Evolutionary conservation across 768 basidiomycete species (phyloP).

Genomic region (Kwoniella pini): DNA sequence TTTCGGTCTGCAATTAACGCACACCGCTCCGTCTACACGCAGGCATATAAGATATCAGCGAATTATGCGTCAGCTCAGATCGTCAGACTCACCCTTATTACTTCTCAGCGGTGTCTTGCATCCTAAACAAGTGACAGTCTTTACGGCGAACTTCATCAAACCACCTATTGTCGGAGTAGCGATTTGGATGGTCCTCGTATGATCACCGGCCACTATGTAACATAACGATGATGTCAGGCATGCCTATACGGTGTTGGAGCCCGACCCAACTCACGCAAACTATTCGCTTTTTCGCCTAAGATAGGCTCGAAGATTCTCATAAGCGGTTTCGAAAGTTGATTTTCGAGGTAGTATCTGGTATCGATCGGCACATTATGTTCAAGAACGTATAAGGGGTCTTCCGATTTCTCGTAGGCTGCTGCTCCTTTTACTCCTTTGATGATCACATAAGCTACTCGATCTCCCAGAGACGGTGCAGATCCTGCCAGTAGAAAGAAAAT

Average conservation of each 20-base stretch:
- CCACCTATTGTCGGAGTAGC: slow-evolving; percentile 96
- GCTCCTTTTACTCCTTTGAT: slow-evolving; percentile 96
- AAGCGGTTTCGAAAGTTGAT: slow-evolving; percentile 93
- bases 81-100: slow-evolving; percentile 68
- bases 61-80: too few species aligned
- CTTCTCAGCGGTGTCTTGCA: slow-evolving; percentile 85
- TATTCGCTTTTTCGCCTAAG: slow-evolving; percentile 83
- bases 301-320: slow-evolving; percentile 99
- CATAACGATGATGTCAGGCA: too few species aligned
- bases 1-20: slow-evolving; percentile 83
- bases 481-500: slow-evolving; percentile 57
- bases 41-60: too few species aligned
- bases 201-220: slow-evolving; percentile 90
- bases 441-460: slow-evolving; percentile 98
- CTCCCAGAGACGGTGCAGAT: slow-evolving; percentile 94
- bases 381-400: slow-evolving; percentile 94
- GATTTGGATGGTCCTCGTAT: slow-evolving; percentile 92
- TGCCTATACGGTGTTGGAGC: too few species aligned
- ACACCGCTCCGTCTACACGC: slow-evolving; percentile 78
- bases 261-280: slow-evolving; percentile 64
- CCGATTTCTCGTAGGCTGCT: slow-evolving; percentile 97
- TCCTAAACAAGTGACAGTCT: slow-evolving; percentile 89
- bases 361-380: slow-evolving; percentile 99
- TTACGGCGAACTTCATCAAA: slow-evolving; percentile 97
- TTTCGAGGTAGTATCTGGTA: slow-evolving; percentile 96